Conservation (phyloP, 75 land plant species). For the Cunninghamia lanceolata region DNA sequence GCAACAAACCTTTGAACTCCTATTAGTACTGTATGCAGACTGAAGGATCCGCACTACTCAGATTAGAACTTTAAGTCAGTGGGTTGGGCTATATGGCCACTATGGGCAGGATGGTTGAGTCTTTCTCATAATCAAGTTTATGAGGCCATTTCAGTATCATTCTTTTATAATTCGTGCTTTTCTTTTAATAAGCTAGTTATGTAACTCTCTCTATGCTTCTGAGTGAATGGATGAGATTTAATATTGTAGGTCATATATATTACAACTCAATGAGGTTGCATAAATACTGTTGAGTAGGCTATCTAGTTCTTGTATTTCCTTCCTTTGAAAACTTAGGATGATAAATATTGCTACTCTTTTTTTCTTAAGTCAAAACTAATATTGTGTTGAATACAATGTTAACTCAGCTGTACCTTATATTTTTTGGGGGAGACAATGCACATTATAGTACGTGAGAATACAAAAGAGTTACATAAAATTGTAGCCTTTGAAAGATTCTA, state of each 20-base stretch:
- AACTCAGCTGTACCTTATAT: too few species aligned
- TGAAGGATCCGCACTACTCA: background rate
- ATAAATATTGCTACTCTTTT: too few species aligned
- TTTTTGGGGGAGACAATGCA: too few species aligned
- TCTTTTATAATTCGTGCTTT: background rate
- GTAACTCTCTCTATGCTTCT: background rate
- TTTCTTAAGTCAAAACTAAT: background rate
- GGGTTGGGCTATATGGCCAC: background rate
- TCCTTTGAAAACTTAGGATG: background rate
- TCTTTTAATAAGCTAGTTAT: background rate
- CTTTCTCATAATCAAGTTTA: background rate
- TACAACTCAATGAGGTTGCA: background rate
- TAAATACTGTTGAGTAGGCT: background rate
- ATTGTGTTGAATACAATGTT: too few species aligned
- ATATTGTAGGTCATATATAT: background rate
- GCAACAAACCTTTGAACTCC: background rate
- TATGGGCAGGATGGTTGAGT: background rate
- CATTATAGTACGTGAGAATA: too few species aligned
- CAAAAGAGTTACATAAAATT: too few species aligned
- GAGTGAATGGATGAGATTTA: too few species aligned
- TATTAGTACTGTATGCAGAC: background rate
- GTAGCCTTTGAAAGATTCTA: too few species aligned
- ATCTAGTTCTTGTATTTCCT: background rate
- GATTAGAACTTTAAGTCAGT: background rate
- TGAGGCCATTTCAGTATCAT: background rate